These are phyloP conservation scores for Daldinia sp. DNA, from an alignment of 2,329 filamentous ascomycete genomes.

Conservation along the genomic window DNA sequence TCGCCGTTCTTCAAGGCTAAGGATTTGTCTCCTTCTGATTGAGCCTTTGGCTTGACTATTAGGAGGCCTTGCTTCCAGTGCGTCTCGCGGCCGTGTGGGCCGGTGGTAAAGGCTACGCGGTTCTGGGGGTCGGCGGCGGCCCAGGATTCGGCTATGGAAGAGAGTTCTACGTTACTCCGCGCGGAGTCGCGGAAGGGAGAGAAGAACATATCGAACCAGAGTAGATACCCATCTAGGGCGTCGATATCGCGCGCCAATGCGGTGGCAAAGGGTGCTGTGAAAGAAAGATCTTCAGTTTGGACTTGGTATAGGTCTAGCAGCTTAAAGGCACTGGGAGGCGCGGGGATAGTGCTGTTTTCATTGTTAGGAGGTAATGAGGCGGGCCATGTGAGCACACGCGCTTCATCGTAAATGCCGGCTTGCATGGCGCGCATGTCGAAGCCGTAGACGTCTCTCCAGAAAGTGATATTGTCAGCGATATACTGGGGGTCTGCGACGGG, in stretches of 20 bases:
- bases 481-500: constrained; percentile 82
- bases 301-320: constrained; percentile 80
- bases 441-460: constrained; percentile 93
- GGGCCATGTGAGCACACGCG: constrained; percentile 76
- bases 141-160: constrained; percentile 69
- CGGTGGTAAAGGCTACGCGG: constrained; percentile 87
- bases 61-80: constrained; percentile 91
- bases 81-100: constrained; percentile 77
- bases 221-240: constrained; percentile 81
- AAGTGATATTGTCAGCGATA: constrained; percentile 77
- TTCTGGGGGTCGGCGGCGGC: constrained; percentile 52
- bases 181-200: constrained; percentile 58
- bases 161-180: constrained; percentile 53
- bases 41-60: constrained; percentile 63
- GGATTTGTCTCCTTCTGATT: constrained; percentile 26
- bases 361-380: constrained; percentile 41
- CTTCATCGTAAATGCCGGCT: constrained; percentile 80
- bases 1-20: constrained; percentile 60
- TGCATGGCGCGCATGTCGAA: constrained; percentile 96
- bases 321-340: constrained; percentile 71
- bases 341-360: constrained; percentile 65
- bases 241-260: constrained; percentile 69
- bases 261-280: constrained; percentile 73
- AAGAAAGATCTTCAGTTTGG: constrained; percentile 75
- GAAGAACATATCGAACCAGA: constrained; percentile 98